Conservation (phyloP, 2,329 filamentous ascomycete species). For the Phoma herbarum region DNA sequence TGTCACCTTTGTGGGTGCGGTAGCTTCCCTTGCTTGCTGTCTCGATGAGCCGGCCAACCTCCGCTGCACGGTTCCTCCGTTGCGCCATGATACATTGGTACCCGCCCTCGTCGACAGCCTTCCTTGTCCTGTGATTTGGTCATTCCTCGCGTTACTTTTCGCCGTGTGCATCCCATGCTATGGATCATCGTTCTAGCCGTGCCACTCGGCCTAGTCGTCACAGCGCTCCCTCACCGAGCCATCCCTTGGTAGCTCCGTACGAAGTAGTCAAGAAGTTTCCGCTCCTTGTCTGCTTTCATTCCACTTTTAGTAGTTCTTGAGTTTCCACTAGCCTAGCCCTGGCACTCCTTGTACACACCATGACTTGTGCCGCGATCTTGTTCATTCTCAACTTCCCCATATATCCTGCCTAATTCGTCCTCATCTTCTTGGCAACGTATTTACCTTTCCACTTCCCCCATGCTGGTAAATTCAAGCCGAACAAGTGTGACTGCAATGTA, state of each 20-base stretch:
- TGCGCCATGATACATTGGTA: conserved; percentile 54
- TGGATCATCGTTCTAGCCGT: conserved; percentile 52
- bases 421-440: conserved; percentile 50
- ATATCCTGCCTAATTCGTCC: conserved; percentile 47
- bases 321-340: conserved; percentile 45
- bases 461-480: conserved; percentile 28
- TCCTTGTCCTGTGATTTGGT: conserved; percentile 47
- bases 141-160: conserved; percentile 47
- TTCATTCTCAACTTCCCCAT: conserved; percentile 40
- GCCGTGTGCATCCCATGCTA: conserved; percentile 44
- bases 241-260: conserved; percentile 46
- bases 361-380: conserved; percentile 46
- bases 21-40: conserved; percentile 38
- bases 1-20: conserved; percentile 38
- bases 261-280: conserved; percentile 40
- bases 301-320: conserved; percentile 42
- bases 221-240: conserved; percentile 47
- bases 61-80: conserved; percentile 51
- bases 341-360: conserved; percentile 36
- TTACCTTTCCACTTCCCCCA: conserved; percentile 47
- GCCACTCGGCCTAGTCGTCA: conserved; percentile 48
- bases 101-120: conserved; percentile 43
- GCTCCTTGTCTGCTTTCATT: conserved; percentile 47
- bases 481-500: conserved; percentile 31
- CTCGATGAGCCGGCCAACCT: conserved; percentile 41